Base-by-base conservation (phyloP, 2,329 filamentous ascomycete genomes). In the Diaporthe velutina region DNA sequence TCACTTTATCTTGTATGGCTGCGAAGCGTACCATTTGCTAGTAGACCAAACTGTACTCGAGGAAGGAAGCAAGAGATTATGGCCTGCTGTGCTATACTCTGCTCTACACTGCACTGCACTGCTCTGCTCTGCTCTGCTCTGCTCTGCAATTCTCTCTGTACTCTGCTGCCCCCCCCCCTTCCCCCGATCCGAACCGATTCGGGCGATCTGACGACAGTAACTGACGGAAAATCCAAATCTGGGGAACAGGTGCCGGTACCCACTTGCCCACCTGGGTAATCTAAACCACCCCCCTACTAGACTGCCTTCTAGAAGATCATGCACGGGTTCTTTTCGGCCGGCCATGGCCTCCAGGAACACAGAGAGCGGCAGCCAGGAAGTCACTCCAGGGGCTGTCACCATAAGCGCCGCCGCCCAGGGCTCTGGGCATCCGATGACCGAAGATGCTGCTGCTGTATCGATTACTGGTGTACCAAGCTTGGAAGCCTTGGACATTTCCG, bases 161-260 rank as follows among this genome's bases (percentile, higher is more conserved):
- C 40, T 52, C 10, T 50, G 45, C 45, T 48, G 45, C 17, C 25
- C 13, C 28, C n/a, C 28, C 28, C 40, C 15, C 58, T n/a, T n/a
- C 58, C 58, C 48, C 64, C 64, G 64, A 68, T 68, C 64, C 48
- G 64, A 38, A 74, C 73, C 76, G 76, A 79, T 79, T 77, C 76
- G 77, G 79, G 77, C 77, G 77, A 80, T 79, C 79, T 77, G 79
- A 71, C 76, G 79, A 78, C 77, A 76, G 50, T 68, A 8, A 28
- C 42, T 75, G 75, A 71, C 73, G 74, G 76, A 54, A 68, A 77
- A 52, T 52, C 45, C 61, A 67, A 67, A 73, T 64, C 76, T 76
- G 74, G 73, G 75, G 73, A 60, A 66, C 58, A 55, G 60, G 50
- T 73, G 52, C 71, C 50, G 71, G 72, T 70, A 74, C 55, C 50